Percentiles rank a stretch among this genome's conserved stretches.
phyloP scores from a whole-genome alignment of 768 basidiomycete species.

The Lentinula sp. region DNA sequence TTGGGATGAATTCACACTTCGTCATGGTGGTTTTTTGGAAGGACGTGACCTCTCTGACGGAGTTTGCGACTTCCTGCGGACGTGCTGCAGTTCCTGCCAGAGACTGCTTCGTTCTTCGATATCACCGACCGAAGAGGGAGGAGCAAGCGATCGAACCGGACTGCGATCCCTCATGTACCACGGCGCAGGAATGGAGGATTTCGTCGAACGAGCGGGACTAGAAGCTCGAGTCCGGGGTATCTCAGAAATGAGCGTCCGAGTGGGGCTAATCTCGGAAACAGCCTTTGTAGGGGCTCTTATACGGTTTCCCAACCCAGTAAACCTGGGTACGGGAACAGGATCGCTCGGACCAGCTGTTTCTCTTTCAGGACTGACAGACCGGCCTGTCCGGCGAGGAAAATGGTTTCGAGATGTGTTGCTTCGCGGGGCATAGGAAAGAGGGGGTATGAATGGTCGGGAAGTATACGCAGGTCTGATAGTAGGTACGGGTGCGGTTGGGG shows the following conservation, averaged over 20 bases:
- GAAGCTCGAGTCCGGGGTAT: conserved; percentile 17
- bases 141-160: conserved; percentile 6
- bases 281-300: conserved; percentile 13
- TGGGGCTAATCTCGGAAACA: conserved; percentile 24
- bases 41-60: conserved; percentile 36
- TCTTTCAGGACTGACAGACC: conserved; percentile 16
- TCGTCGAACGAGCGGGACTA: conserved; percentile 18
- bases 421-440: conserved; percentile 14
- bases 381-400: conserved; percentile 21
- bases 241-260: conserved; percentile 20
- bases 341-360: conserved; percentile 2
- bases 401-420: conserved; percentile 20
- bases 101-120: conserved; percentile 38
- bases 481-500: conserved; percentile 49
- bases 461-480: conserved; percentile 8
- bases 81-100: conserved; percentile 50
- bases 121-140: conserved; percentile 23
- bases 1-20: not conserved
- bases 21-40: conserved; percentile 26
- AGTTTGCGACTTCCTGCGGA: conserved; percentile 40
- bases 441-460: conserved; percentile 14
- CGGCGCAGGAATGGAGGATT: conserved; percentile 10
- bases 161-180: conserved; percentile 7
- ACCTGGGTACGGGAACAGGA: conserved; percentile 1
- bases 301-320: not conserved